phyloP scores from a whole-genome alignment of 108 stramenopile species.

The Mayamaea pseudoterrestris region DNA sequence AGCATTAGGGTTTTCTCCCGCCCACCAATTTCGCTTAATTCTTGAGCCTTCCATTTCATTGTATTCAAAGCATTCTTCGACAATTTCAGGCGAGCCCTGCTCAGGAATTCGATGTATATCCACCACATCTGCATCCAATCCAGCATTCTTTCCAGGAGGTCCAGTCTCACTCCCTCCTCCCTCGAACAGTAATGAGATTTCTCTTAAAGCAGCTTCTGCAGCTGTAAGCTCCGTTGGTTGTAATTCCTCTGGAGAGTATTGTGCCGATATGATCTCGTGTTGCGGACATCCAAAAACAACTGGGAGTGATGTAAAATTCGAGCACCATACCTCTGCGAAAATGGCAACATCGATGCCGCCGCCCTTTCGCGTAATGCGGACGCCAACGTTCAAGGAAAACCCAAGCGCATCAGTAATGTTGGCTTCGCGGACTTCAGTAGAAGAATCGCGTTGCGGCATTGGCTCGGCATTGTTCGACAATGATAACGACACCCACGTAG shows the following conservation, averaged over 20 bases:
- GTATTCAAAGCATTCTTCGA: constrained; percentile 65
- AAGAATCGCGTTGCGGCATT: too few relatives aligned
- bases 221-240: constrained; percentile 1
- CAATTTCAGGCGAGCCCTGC: constrained; percentile 22
- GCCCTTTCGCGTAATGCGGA: constrained; percentile 35
- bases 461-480: too few relatives aligned
- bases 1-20: constrained; percentile 29
- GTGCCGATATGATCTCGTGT: constrained; percentile 17
- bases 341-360: constrained; percentile 34
- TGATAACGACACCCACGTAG: background rate
- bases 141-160: constrained; percentile 16
- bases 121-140: constrained; percentile 9
- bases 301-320: constrained; percentile 43
- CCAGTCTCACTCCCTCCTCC: constrained; percentile 40
- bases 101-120: constrained; percentile 32
- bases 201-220: constrained; percentile 59
- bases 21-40: constrained; percentile 56
- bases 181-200: constrained; percentile 55
- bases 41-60: constrained; percentile 29
- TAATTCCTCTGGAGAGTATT: background rate
- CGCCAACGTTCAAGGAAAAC: constrained; percentile 34
- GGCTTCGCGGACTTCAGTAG: constrained; percentile 18
- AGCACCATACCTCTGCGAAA: constrained; percentile 56
- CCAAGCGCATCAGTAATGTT: constrained; percentile 30
- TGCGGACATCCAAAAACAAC: constrained; percentile 46